Evolutionary conservation across 257 asterid species (phyloP), one percentile per base, ranked within the genome.

Genomic region (Nicotiana knightiana): DNA sequence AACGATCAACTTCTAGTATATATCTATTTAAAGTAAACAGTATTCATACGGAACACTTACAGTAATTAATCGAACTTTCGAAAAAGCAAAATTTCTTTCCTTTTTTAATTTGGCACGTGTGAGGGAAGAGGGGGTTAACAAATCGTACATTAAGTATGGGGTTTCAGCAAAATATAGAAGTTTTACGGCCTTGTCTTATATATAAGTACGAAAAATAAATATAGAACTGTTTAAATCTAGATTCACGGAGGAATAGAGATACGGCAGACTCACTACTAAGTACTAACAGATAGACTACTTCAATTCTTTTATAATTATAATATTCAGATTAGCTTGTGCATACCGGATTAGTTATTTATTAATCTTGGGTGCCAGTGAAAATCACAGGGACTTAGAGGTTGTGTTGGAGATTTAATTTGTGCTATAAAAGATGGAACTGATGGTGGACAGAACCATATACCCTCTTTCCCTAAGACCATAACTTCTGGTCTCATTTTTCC

Each of bases 401-500:
- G 86, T 76, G 84, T 85, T 2, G 79, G 82, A 83, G 83, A 82
- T 82, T 64, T 83, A 1, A 43, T 8, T 43, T 43, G 85, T 84
- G 88, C 61, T 26, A 48, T 80, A 57, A 85, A 86, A 85, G 88
- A 83, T 81, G 81, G 79, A 82, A 66, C 39, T 15, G 58, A 53
- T 53, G 80, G 91, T 85, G 89, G 87, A 82, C 87, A 84, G 89
- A 91, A 91, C 92, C 95, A 83, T 86, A 90, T 90, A 87, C 90
- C 85, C 80, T 85, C 79, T 87, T 79, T 79, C 84, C 86, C 85
- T 81, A 53, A 53, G 18, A 53, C 87, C 86, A 82, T 86, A 65
- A 84, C 68, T 57, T 78, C 82, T 87, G 86, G 77, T 85, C 89
- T 75, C 88, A 51, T 84, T 67, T 68, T 82, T 85, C 11, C 48